phyloP scores from a whole-genome alignment of 2,329 filamentous ascomycete species.

The Zasmidium angulare region DNA sequence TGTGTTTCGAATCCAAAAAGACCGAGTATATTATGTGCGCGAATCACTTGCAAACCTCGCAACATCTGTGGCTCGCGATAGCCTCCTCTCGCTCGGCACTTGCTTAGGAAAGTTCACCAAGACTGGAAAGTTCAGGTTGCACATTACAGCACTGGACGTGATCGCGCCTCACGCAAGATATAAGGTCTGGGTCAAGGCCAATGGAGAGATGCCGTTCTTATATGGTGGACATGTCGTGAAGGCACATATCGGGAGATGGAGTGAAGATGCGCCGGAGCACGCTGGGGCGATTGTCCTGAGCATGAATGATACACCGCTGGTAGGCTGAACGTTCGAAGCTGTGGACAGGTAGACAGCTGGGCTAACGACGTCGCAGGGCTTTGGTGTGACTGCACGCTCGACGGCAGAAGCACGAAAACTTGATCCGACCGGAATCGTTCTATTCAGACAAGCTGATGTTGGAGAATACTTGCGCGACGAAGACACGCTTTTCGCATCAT shows the following conservation, averaged over 20 bases:
- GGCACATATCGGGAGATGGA: conserved; percentile 79
- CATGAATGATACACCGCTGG: conserved; percentile 84
- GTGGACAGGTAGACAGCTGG: not conserved
- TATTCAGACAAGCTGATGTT: conserved; percentile 89
- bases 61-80: conserved; percentile 77
- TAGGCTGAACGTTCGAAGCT: conserved; percentile 34
- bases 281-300: conserved; percentile 85
- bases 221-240: conserved; percentile 91
- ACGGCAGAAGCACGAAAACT: conserved; percentile 79
- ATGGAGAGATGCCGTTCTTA: conserved; percentile 95
- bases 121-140: conserved; percentile 89
- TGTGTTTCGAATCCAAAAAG: conserved; percentile 80
- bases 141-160: conserved; percentile 87
- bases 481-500: conserved; percentile 62
- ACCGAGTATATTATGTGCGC: conserved; percentile 87
- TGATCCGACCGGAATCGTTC: conserved; percentile 85
- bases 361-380: conserved; percentile 58
- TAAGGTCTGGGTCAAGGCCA: conserved; percentile 95
- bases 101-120: conserved; percentile 96
- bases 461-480: conserved; percentile 92
- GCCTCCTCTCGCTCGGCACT: conserved; percentile 82
- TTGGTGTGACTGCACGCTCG: conserved; percentile 85
- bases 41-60: conserved; percentile 89
- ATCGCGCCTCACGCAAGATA: conserved; percentile 89
- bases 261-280: conserved; percentile 90